A percentile compares a stretch with the other conserved stretches of the same genome.
These are phyloP conservation scores for Striga asiatica DNA, from an alignment of 257 asterid genomes.

Conservation along the genomic window DNA sequence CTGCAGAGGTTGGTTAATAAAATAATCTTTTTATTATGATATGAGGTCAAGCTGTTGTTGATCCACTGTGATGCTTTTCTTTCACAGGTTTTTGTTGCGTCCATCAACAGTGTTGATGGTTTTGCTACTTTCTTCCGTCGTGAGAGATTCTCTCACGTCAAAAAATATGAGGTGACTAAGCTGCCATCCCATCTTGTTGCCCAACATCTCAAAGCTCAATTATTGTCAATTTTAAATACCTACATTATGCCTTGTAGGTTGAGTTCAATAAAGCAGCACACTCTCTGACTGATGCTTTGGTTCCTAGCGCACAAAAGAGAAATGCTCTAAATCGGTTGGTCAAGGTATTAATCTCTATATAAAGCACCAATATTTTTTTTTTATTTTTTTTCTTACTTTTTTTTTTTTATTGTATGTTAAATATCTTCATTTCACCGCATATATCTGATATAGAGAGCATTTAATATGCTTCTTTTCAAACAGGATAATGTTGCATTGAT, in stretches of 20 bases:
- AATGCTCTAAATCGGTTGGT: constrained; percentile 72
- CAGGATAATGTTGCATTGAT: constrained; percentile 95
- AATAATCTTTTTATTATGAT: constrained; percentile 8
- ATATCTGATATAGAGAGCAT: not conserved
- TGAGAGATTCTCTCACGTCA: constrained; percentile 87
- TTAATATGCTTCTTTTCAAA: constrained; percentile 13
- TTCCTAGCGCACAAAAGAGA: constrained; percentile 74
- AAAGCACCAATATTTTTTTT: too few relatives aligned
- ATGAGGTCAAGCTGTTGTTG: constrained; percentile 10
- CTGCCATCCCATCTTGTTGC: not conserved
- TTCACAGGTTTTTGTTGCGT: constrained; percentile 63
- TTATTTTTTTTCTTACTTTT: too few relatives aligned
- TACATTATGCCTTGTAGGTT: constrained; percentile 39
- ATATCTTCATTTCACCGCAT: constrained; percentile 8
- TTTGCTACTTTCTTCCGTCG: constrained; percentile 99
- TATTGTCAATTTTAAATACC: constrained; percentile 5
- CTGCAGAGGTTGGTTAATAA: constrained; percentile 82
- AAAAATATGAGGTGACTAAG: constrained; percentile 78
- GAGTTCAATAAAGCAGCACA: constrained; percentile 99
- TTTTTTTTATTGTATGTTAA: constrained; percentile 6
- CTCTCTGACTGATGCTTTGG: constrained; percentile 73
- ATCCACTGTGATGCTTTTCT: not conserved
- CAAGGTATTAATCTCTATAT: constrained; percentile 36
- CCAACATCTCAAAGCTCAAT: constrained; percentile 11
- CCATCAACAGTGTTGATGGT: constrained; percentile 53